Evolutionary conservation across 1,139 yeast genomes (phyloP).

Genomic region (Debaryomyces singareniensis): DNA sequence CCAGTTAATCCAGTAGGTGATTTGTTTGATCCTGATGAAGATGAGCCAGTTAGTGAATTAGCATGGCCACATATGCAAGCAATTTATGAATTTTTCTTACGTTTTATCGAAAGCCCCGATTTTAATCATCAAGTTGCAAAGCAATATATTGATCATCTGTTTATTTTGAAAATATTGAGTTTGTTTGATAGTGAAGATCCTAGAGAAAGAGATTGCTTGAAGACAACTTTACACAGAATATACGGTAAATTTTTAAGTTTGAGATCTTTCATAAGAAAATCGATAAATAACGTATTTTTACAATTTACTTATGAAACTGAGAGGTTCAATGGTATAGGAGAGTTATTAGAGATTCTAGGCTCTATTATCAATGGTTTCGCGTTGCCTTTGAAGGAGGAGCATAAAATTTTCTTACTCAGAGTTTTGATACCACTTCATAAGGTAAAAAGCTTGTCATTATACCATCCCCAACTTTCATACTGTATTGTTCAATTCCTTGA

Average conservation of each 20-base stretch:
- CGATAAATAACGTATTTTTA: constrained; percentile 85
- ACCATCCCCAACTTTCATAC: constrained; percentile 95
- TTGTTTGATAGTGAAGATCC: constrained; percentile 96
- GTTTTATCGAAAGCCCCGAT: constrained; percentile 92
- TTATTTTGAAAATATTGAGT: constrained; percentile 74
- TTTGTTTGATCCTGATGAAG: constrained; percentile 95
- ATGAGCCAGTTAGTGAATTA: constrained; percentile 92
- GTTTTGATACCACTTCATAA: constrained; percentile 93
- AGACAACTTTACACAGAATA: constrained; percentile 90
- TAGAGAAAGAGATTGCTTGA: constrained; percentile 89
- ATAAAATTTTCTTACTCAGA: constrained; percentile 80
- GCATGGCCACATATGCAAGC: constrained; percentile 99
- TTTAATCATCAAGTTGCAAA: constrained; percentile 91
- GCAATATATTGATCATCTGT: constrained; percentile 87
- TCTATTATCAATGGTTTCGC: constrained; percentile 98
- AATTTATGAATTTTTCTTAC: constrained; percentile 86
- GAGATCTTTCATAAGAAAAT: constrained; percentile 85
- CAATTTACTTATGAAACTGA: constrained; percentile 95
- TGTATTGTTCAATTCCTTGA: constrained; percentile 96
- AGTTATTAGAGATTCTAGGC: constrained; percentile 88
- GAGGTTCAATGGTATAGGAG: constrained; percentile 93
- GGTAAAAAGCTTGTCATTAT: constrained; percentile 77
- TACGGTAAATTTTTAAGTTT: constrained; percentile 91
- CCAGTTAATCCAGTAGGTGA: constrained; percentile 98
- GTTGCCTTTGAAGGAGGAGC: constrained; percentile 93